Conservation (phyloP, 2,329 filamentous ascomycete genomes). For the Colletotrichum zoysiae region DNA sequence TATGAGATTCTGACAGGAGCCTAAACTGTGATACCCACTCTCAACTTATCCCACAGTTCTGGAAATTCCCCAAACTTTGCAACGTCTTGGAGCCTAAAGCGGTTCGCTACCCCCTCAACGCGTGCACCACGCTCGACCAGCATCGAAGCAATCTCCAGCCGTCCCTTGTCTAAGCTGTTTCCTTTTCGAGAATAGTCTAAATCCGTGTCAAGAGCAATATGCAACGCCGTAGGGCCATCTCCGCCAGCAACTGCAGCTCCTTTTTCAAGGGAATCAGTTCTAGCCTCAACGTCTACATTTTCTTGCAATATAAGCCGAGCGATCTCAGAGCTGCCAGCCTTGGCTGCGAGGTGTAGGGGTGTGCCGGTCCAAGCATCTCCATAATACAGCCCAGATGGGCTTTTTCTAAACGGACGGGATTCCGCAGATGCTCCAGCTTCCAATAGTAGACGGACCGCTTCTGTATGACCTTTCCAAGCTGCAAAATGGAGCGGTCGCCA, state of each 20-base stretch:
- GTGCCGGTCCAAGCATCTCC: neutral
- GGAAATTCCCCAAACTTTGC: neutral
- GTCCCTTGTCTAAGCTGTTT: neutral
- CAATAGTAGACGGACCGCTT: neutral
- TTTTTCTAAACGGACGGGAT: neutral
- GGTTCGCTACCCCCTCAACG: neutral
- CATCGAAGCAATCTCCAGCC: neutral
- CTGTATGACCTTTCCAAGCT: neutral
- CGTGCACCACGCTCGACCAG: neutral
- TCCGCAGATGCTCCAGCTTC: neutral
- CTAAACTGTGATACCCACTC: neutral
- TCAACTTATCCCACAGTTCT: neutral
- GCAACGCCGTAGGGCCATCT: neutral
- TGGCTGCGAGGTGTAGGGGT: neutral
- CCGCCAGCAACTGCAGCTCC: neutral
- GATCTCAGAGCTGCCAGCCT: neutral
- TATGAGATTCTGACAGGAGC: neutral
- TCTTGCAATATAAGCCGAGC: neutral
- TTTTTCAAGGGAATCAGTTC: neutral
- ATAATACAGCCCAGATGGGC: neutral
- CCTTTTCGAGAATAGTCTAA: fast-evolving
- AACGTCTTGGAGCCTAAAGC: neutral
- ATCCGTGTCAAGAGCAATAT: neutral
- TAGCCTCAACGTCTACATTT: neutral
- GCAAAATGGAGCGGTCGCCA: neutral